Conservation (phyloP, 257 asterid species). For the Verbena officinalis region DNA sequence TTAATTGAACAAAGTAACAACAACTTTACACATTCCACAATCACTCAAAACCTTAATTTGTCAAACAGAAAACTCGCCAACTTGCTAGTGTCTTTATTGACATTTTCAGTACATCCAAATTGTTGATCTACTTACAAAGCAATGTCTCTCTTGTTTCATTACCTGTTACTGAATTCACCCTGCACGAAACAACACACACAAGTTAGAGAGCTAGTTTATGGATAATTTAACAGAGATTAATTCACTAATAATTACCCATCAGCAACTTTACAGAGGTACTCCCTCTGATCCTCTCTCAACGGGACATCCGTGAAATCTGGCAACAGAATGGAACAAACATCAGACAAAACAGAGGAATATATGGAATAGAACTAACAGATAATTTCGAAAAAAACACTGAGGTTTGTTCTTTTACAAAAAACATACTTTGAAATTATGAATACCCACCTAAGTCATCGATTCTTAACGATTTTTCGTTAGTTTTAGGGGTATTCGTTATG, state of each 20-base stretch:
- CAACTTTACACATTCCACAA: background rate
- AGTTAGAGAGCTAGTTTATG: background rate
- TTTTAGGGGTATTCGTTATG: too few relatives aligned
- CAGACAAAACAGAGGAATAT: background rate
- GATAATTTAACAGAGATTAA: background rate
- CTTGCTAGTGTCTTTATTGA: background rate
- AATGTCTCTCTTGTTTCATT: conserved; percentile 89
- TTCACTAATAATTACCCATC: conserved; percentile 70
- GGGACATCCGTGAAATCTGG: conserved; percentile 96
- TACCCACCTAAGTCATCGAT: too few relatives aligned
- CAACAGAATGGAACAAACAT: background rate
- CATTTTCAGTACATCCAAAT: background rate
- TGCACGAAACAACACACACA: conserved; percentile 27
- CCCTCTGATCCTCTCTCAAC: conserved; percentile 90
- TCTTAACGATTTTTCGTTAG: too few relatives aligned
- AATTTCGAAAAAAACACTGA: too few relatives aligned
- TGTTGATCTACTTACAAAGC: conserved; percentile 58
- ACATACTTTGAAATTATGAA: too few relatives aligned
- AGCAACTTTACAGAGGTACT: conserved; percentile 83
- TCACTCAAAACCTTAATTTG: background rate
- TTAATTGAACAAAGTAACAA: background rate
- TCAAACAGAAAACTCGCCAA: background rate
- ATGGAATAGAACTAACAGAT: too few relatives aligned
- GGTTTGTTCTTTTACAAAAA: too few relatives aligned
- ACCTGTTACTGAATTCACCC: conserved; percentile 80